Conservation (phyloP, 1,284 basidiomycete genomes). For the Sanghuangporus baumii region DNA sequence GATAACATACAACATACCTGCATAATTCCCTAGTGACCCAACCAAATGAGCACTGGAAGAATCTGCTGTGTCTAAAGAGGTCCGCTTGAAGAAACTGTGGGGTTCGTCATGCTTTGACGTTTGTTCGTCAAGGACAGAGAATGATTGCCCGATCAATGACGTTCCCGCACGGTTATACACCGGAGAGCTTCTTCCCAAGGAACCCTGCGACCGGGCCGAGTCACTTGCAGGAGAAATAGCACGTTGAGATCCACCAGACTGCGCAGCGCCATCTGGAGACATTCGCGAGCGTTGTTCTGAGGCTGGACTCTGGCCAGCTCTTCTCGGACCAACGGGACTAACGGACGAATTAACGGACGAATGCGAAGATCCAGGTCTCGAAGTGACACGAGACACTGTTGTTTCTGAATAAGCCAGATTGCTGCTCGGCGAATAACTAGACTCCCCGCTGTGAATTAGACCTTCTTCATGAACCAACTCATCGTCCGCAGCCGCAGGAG, state of each 20-base stretch:
- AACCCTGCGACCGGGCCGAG: slow-evolving; percentile 11
- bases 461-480: not conserved
- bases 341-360: not conserved
- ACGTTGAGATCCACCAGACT: slow-evolving; percentile 1
- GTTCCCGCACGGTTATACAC: slow-evolving; percentile 4
- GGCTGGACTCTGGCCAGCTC: not conserved
- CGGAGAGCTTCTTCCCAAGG: slow-evolving; percentile 6
- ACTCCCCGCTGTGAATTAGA: not conserved
- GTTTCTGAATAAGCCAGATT: not conserved
- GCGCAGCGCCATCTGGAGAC: not conserved
- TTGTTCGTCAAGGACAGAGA: slow-evolving; percentile 12
- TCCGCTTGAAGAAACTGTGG: slow-evolving; percentile 3
- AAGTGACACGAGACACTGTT: not conserved
- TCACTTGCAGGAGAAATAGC: slow-evolving; percentile 12
- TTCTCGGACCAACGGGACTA: slow-evolving; percentile 1
- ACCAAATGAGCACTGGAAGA: slow-evolving; percentile 1
- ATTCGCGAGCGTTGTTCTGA: not conserved
- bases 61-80: slow-evolving; percentile 3
- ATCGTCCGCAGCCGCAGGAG: not conserved
- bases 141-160: not conserved
- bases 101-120: slow-evolving; percentile 6
- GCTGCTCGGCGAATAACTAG: not conserved
- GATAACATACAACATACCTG: not conserved
- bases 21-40: slow-evolving; percentile 3
- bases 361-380: slow-evolving; percentile 9